Evolutionary conservation across 2,329 filamentous ascomycete genomes (phyloP).

Genomic region (Tolypocladium amazonense): DNA sequence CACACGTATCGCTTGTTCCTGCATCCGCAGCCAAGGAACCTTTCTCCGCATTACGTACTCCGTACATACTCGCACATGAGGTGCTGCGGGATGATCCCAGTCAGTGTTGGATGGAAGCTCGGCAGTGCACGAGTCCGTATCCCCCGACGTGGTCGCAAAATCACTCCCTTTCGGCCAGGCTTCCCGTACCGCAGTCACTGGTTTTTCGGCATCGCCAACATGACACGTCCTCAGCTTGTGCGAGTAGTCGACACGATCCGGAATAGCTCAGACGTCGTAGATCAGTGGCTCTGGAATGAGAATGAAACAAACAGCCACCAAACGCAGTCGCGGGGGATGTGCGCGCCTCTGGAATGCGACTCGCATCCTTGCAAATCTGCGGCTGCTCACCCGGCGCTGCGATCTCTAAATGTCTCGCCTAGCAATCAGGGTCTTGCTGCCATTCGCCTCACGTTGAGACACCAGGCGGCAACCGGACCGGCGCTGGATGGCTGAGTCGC

Average conservation of each 20-base stretch:
- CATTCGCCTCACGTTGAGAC: background rate
- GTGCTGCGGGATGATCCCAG: too few relatives aligned
- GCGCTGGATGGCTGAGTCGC: background rate
- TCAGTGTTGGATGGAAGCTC: background rate
- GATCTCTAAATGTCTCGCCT: background rate
- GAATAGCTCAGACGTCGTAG: background rate
- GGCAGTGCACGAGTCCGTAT: background rate
- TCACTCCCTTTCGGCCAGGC: background rate
- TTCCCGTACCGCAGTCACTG: background rate
- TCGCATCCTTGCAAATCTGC: background rate
- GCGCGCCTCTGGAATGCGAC: background rate
- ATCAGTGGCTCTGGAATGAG: background rate
- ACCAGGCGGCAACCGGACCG: background rate
- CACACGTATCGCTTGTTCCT: background rate
- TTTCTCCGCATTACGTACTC: background rate
- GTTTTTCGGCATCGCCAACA: background rate
- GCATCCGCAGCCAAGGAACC: background rate
- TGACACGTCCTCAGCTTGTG: background rate
- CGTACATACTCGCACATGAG: too few relatives aligned
- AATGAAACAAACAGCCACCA: background rate
- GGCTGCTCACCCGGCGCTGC: background rate
- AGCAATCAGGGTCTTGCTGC: background rate
- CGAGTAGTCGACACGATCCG: background rate
- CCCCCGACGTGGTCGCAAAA: background rate
- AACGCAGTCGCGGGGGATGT: background rate